Evolutionary conservation across 2,329 filamentous ascomycete genomes (phyloP), one percentile per base, ranked within the genome.

Genomic region (Tolypocladium tropicale): DNA sequence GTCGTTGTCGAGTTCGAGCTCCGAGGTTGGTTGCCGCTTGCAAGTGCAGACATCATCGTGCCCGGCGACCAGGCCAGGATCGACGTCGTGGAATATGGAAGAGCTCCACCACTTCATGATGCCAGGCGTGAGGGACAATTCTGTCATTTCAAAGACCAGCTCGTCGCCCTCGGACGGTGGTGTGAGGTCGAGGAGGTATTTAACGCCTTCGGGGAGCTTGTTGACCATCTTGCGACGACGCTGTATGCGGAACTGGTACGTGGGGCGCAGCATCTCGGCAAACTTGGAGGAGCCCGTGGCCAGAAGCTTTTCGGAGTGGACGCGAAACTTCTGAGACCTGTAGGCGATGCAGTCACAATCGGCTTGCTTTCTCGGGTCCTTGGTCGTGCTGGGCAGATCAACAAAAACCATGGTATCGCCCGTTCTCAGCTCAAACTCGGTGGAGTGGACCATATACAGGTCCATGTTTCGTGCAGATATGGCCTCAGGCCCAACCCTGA

Each of bases 141-240:
- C 78, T 1, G 80, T 80, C 56, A 84, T 74, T 57, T 81, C 73
- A 28, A 81, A 77, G 1, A 85, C 78, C 11, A 82, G 76, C 14
- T 86, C 84, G 2, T 87, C 83, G 1, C 82, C 85, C 63, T 85
- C 79, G 0, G 69, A 69, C 0, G 80, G 77, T 0, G 84, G 85
- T 0, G 83, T 86, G 14, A 88, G 72, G 60, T 89, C 84, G 37
- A 89, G 62, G 21, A 86, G 70, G 60, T 80, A 87, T 56, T 77
- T 76, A 63, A 86, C 69, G 0, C 75, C 78, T 2, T 68, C 61
- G 0, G 71, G 72, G 11, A 74, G 63, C 16, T 62, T 64, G 28
- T 69, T 70, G 39, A 63, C 62, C 37, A 72, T 60, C 46, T 69
- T 69, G 23, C 70, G 70, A 16, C 70, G 72, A 25, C 75, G 69